Base-by-base conservation (phyloP, 2,329 filamentous ascomycete species). In the Venturia asperata region DNA sequence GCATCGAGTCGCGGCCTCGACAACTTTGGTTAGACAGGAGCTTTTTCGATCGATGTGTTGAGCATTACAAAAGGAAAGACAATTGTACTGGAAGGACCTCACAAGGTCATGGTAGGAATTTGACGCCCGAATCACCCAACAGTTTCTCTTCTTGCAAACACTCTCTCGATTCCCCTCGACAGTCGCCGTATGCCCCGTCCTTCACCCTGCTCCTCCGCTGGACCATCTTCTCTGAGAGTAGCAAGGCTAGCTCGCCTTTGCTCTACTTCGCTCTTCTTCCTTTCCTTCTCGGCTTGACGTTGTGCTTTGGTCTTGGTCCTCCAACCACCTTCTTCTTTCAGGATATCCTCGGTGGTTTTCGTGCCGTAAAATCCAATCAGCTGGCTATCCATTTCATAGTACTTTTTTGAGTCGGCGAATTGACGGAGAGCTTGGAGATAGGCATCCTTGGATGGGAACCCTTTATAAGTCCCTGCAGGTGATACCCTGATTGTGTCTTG, bases 361-460 rank as follows among this genome's bases (percentile, higher is more conserved):
- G 27, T 37, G 21, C 52, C 30, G n/a, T 56, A 56, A 24, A 56
- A 56, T 13, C 52, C 52, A 10, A 56, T 19, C 3, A 56, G 30
- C 15, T 56, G 52, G 19, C 30, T 56, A 11, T 56, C 52, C 52
- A n/a, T 56, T 56, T 56, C 52, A 56, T 37, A 56, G 19, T 56
- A 56, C 52, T 37, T 56, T 19, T 56, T 56, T 7, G 52, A 56
- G 19, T 56, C 30, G 19, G 52, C 52, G n/a, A 56, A 56, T 37
- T 56, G 15, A n/a, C 27, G 52, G 7, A 56, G 21, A 19, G 52
- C 30, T 5, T 37, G 5, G 6, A 56, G 30, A 37, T 56, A 56
- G 17, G 52, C 52, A 17, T 34, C 52, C 19, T 56, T 37, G 11
- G 52, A 56, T 5, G 52, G 30, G 27, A 58, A 58, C 7, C 52